phyloP scores from a whole-genome alignment of 2,329 filamentous ascomycete genomes.

The Aurifilum marmelostoma region DNA sequence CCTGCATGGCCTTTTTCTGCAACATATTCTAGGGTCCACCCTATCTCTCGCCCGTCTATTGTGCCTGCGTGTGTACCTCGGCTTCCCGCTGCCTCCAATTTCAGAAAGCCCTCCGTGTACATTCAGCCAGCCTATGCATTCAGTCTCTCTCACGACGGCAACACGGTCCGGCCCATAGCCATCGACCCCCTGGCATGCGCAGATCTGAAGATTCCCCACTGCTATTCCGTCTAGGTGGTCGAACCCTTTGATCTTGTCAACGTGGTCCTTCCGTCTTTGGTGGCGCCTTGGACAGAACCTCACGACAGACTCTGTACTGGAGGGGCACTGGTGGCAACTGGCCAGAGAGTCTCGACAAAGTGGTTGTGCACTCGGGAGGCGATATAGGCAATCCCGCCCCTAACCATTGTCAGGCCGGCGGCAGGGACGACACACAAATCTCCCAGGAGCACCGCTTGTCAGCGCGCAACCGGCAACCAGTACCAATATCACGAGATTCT shows the following conservation, averaged over 20 bases:
- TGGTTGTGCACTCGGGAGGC: neutral
- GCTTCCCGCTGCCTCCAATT: neutral
- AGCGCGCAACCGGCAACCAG: neutral
- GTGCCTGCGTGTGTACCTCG: neutral
- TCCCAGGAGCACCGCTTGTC: neutral
- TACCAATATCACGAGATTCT: neutral
- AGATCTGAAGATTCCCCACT: neutral
- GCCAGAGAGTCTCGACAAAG: neutral
- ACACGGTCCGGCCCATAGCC: neutral
- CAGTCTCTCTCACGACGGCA: conserved; percentile 5
- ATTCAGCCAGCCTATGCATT: neutral
- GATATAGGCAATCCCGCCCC: neutral
- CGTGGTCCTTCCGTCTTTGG: neutral
- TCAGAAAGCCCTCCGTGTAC: neutral
- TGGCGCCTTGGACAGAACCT: neutral
- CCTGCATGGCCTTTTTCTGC: neutral
- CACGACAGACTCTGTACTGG: neutral
- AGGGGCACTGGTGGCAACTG: neutral
- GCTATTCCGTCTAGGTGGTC: neutral
- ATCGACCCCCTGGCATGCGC: neutral
- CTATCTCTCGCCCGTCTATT: neutral
- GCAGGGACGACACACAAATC: neutral
- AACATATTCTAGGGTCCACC: neutral
- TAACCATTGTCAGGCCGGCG: neutral
- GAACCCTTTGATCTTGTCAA: neutral